Evolutionary conservation across 192 early-diverging fungal species (phyloP), one percentile per base, ranked within the genome.

Genomic region (Coemansia aciculifera): DNA sequence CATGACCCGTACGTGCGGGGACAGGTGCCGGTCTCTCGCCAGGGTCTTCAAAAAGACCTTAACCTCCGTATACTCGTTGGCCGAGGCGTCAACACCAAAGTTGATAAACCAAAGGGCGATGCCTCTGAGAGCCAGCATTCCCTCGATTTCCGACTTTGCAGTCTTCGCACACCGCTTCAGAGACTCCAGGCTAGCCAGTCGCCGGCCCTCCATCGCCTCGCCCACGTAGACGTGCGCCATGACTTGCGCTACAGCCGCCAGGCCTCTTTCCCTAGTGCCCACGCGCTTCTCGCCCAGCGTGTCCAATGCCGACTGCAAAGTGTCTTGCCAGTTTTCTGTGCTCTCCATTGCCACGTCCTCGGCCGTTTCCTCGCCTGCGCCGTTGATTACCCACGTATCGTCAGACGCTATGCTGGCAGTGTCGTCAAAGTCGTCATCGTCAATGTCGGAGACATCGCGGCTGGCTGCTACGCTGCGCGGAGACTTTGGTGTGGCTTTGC

Each of bases 151-250:
- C 27, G 67, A 69, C 69, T 83, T 83, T 21, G 61, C 60, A 38
- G 56, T 64, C 24, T 67, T 67, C 40, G 85, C 69, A n/a, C 85
- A 83, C 17, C 81, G 78, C 39, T 83, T 86, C 59, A 91, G 72
- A 9, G 85, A 51, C 15, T 88, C 86, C 59, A 91, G 75, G 8
- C 87, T 49, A 17, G 85, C 82, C 56, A 89, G 72, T 6, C 81
- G 67, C 44, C 82, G 81, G 17, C 71, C 66, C 19, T 87, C 81
- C 38, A 90, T 74, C 11, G 69, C 68, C 7, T 86, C 84, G 21
- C 86, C 87, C 21, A 85, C 72, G 66, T 86, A 87, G 10, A 85
- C 70, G 36, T 81, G 85, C 27, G 87, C 69, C 67, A 89, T 72
- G 6, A 85, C 64, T 1, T 68, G 68, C 12, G 82, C 81, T 40